Percentiles rank a stretch among this genome's conserved stretches.
These are phyloP conservation scores for Asterophora parasitica DNA, from an alignment of 768 basidiomycete species.

Conservation along the genomic window DNA sequence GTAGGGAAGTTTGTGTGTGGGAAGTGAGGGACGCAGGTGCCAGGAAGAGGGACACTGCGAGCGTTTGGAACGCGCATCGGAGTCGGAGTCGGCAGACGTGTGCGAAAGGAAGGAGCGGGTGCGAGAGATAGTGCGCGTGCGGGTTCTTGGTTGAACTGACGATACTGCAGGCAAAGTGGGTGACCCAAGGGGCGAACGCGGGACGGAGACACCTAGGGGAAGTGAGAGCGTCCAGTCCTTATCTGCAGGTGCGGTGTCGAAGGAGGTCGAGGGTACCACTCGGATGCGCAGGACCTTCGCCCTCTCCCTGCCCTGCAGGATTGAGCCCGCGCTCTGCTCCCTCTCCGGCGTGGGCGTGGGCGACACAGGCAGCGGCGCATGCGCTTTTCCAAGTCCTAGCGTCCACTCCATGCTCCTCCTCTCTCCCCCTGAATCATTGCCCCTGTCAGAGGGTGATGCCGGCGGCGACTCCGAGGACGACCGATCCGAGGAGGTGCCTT, in stretches of 20 bases:
- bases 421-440: neutral
- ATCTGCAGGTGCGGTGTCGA: neutral
- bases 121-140: neutral
- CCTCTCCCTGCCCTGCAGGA: neutral
- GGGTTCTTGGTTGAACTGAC: too few relatives aligned
- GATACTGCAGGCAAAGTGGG: too few relatives aligned
- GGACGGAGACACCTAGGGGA: neutral
- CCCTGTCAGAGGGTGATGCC: neutral
- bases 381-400: neutral
- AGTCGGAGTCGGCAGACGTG: neutral
- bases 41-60: conserved; percentile 11
- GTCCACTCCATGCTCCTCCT: neutral
- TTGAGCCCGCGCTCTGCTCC: neutral
- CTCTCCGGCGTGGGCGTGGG: neutral
- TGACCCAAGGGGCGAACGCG: too few relatives aligned
- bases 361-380: neutral
- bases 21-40: neutral
- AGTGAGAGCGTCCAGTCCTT: conserved; percentile 16
- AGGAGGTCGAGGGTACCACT: neutral
- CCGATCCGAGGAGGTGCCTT: too few relatives aligned
- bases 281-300: neutral
- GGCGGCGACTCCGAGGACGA: neutral
- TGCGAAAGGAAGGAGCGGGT: neutral
- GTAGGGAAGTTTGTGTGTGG: neutral
- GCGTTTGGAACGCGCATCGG: neutral